Evolutionary conservation across 345 rosid genomes (phyloP).

Genomic region (Gossypium turneri): DNA sequence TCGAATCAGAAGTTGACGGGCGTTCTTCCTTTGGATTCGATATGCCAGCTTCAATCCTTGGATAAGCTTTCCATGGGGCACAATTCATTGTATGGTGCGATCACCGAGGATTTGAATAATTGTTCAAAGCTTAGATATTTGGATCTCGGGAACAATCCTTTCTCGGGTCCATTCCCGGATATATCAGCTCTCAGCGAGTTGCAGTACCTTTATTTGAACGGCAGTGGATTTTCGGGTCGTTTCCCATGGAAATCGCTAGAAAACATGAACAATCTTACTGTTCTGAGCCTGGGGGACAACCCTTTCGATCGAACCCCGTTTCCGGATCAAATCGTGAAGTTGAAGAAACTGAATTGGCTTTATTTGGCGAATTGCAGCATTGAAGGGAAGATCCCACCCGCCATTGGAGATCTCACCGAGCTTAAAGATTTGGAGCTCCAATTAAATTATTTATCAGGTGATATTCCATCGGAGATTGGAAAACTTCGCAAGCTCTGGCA

Average conservation of each 20-base stretch:
- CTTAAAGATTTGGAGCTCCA: constrained; percentile 57
- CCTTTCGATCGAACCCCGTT: constrained; percentile 41
- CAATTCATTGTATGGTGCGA: constrained; percentile 48
- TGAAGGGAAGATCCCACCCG: constrained; percentile 51
- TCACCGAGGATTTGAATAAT: constrained; percentile 34
- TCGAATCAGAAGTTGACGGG: constrained; percentile 44
- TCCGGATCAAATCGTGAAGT: constrained; percentile 42
- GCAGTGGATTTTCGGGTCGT: constrained; percentile 54
- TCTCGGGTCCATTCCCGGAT: constrained; percentile 58
- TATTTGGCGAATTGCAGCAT: constrained; percentile 66
- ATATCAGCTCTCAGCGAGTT: constrained; percentile 48
- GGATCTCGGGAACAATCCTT: constrained; percentile 70
- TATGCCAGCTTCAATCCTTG: constrained; percentile 55
- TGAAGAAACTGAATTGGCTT: constrained; percentile 50
- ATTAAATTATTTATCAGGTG: constrained; percentile 42
- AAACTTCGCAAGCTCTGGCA: constrained; percentile 57
- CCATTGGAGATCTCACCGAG: constrained; percentile 55
- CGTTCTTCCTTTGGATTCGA: constrained; percentile 40
- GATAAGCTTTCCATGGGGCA: constrained; percentile 64
- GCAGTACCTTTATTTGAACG: constrained; percentile 50
- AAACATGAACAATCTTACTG: constrained; percentile 45
- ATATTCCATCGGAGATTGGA: constrained; percentile 57
- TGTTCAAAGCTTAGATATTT: constrained; percentile 56
- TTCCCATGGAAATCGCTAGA: constrained; percentile 70
- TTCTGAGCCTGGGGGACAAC: constrained; percentile 68